Conservation (phyloP, 1,284 basidiomycete genomes). For the Pyrrhoderma noxium region DNA sequence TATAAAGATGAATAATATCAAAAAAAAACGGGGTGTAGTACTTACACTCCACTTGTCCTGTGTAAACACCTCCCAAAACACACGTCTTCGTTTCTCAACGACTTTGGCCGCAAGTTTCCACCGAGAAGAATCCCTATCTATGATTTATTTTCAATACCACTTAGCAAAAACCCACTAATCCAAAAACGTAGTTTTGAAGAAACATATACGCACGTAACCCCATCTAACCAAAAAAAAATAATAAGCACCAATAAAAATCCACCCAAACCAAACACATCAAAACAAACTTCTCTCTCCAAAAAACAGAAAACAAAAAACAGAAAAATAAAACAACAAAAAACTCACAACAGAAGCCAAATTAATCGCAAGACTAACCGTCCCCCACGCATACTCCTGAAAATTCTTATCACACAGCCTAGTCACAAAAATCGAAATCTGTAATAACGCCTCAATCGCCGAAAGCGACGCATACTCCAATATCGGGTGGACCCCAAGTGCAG, state of each 20-base stretch:
- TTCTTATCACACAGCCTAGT: no score
- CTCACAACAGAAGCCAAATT: constrained; percentile 18
- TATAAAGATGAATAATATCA: not conserved
- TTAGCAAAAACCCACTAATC: not conserved
- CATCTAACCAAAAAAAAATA: constrained; percentile 5
- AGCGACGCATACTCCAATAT: constrained; percentile 17
- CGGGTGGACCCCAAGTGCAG: constrained; percentile 16
- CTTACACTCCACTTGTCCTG: constrained; percentile 16
- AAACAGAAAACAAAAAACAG: no score
- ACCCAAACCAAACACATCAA: no score
- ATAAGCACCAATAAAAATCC: not conserved
- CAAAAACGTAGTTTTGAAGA: not conserved
- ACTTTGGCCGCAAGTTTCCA: constrained; percentile 22
- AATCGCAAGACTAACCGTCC: constrained; percentile 13
- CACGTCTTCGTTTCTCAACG: constrained; percentile 20
- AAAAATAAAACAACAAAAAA: no score
- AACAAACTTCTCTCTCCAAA: no score
- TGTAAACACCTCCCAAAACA: constrained; percentile 25
- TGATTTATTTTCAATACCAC: not conserved
- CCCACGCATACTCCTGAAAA: no score
- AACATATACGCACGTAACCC: constrained; percentile 15
- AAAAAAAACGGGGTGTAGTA: not conserved
- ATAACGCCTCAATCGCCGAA: constrained; percentile 16
- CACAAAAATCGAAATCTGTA: no score
- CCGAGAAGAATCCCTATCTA: constrained; percentile 25